Evolutionary conservation across 257 asterid genomes (phyloP), one percentile per base, ranked within the genome.

Genomic region (Leonotis leonurus): DNA sequence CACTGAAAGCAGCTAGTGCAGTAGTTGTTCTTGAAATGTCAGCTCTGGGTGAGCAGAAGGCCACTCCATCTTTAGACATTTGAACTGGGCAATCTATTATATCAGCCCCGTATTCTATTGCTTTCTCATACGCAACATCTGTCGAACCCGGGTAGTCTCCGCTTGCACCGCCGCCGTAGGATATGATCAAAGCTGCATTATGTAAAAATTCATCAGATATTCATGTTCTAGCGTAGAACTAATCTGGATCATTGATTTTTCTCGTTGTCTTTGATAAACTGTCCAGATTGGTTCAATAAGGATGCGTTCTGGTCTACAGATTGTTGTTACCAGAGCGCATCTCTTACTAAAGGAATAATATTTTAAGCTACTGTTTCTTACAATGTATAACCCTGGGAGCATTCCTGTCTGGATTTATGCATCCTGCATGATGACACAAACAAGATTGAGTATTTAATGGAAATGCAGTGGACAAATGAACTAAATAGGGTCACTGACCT

Each of bases 161-260:
- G 49, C 95, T 84, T 5, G 95, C 95, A 71, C 98, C 98, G 25
- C 98, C 98, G 25, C 84, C 82, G 60, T 89, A 85, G 25, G 98
- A 75, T 80, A 88, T 83, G 75, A 89, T 60, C 58, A 78, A 66
- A 73, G 80, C 95, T 87, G 30, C 33, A 5, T 2, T 27, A n/a
- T n/a, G n/a, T n/a, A n/a, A n/a, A n/a, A n/a, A n/a, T n/a, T n/a
- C n/a, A n/a, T n/a, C n/a, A n/a, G n/a, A n/a, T n/a, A n/a, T n/a
- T n/a, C n/a, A n/a, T n/a, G n/a, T n/a, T n/a, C n/a, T n/a, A n/a
- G n/a, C n/a, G n/a, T n/a, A n/a, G n/a, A n/a, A n/a, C n/a, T n/a
- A n/a, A n/a, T n/a, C n/a, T n/a, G n/a, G n/a, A n/a, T n/a, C n/a
- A n/a, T n/a, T n/a, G n/a, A n/a, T n/a, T n/a, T n/a, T n/a, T n/a